These are phyloP conservation scores for Populus tomentosa DNA, from an alignment of 441 rosid species.

Conservation along the genomic window DNA sequence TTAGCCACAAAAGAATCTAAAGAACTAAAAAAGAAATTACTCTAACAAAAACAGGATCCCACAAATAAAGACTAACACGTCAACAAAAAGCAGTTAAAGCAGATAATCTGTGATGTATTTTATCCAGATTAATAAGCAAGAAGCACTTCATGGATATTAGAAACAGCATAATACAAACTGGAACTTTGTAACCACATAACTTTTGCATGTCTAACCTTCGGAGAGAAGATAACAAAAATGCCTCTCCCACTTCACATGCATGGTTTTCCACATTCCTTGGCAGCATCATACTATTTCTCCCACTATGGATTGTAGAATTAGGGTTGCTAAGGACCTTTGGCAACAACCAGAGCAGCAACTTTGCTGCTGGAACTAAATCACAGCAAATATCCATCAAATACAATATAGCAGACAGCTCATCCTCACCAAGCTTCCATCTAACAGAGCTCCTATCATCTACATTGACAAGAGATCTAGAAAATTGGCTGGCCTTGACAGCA, in stretches of 20 bases:
- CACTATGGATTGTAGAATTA: conserved; percentile 61
- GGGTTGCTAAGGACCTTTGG: conserved; percentile 67
- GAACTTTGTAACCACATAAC: neutral
- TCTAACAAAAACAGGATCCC: neutral
- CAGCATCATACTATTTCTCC: conserved; percentile 53
- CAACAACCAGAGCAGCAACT: conserved; percentile 87
- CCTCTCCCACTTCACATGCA: conserved; percentile 84
- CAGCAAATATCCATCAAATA: conserved; percentile 76
- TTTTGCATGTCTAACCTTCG: conserved; percentile 55
- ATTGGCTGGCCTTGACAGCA: conserved; percentile 57
- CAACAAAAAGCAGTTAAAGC: neutral
- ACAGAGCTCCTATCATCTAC: conserved; percentile 56
- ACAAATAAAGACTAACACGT: neutral
- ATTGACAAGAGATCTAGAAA: conserved; percentile 47
- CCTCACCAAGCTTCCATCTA: conserved; percentile 95
- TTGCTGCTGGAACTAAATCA: conserved; percentile 75
- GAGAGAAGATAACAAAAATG: conserved; percentile 70
- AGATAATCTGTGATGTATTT: too few relatives aligned
- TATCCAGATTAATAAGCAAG: too few relatives aligned
- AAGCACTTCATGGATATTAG: neutral
- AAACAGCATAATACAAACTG: neutral
- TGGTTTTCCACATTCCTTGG: conserved; percentile 70
- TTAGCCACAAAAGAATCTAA: neutral
- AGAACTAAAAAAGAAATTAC: too few relatives aligned
- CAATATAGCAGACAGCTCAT: conserved; percentile 72